phyloP scores from a whole-genome alignment of 2,329 filamentous ascomycete genomes.

The Pseudopithomyces maydicus region DNA sequence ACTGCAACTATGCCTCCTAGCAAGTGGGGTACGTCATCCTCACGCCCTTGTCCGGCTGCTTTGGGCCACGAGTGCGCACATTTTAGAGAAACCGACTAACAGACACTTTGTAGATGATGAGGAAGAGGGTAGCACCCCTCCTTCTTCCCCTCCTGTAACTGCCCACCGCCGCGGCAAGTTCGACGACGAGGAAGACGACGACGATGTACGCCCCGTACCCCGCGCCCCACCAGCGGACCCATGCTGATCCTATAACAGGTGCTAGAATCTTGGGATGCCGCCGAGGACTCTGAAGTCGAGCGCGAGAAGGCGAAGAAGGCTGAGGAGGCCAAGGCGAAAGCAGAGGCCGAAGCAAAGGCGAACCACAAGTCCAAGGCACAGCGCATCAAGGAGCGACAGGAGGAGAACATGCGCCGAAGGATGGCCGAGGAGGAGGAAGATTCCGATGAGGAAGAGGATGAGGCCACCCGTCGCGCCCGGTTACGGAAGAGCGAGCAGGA shows the following conservation, averaged over 20 bases:
- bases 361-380: constrained; percentile 89
- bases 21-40: constrained; percentile 50
- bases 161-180: constrained; percentile 70
- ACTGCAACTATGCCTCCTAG: constrained; percentile 43
- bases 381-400: constrained; percentile 79
- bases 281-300: constrained; percentile 95
- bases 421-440: constrained; percentile 61
- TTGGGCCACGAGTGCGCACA: constrained; percentile 13
- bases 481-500: constrained; percentile 83
- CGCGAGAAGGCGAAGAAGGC: constrained; percentile 92
- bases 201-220: constrained; percentile 65
- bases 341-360: constrained; percentile 83
- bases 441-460: constrained; percentile 73
- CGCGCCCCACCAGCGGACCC: constrained; percentile 17
- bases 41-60: constrained; percentile 31
- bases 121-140: constrained; percentile 61
- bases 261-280: constrained; percentile 94
- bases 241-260: constrained; percentile 62
- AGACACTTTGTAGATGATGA: constrained; percentile 52
- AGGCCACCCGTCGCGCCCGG: constrained; percentile 73
- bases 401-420: constrained; percentile 62
- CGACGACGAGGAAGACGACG: constrained; percentile 87
- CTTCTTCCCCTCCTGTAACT: constrained; percentile 54
- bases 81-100: constrained; percentile 9
- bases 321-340: constrained; percentile 84